Base-by-base conservation (phyloP, 2,329 filamentous ascomycete genomes). In the Fusarium sp. region DNA sequence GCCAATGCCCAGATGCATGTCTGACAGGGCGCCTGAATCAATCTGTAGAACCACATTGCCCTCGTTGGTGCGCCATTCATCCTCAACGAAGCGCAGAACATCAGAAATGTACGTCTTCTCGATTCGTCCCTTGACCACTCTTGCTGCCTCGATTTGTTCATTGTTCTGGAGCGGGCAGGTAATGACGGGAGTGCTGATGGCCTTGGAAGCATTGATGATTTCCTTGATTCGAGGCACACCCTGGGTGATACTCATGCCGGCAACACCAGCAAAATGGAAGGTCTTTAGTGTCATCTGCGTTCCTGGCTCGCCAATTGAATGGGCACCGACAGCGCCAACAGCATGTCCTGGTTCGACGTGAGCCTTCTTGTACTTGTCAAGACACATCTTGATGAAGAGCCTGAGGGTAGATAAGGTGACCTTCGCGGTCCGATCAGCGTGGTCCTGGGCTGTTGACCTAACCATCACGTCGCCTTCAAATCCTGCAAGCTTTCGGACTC, bases 151-250 rank as follows among this genome's bases (percentile, higher is more conserved):
- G 58, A 96, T 90, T 70, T 92, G 89, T 59, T 88, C 84, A 65
- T 91, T 89, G 77, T 94, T 96, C 69, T 94, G 87, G 6, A 98
- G 86, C 6, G 93, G 91, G 76, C 96, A 98, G 7, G 89, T 90
- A 73, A 99, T 97, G 77, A 99, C 92, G 0, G 96, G 96, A 1
- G 96, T 99, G 79, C 93, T 97, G 81, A 99, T 99, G 52, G 86
- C 85, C 79, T 94, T 97, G 9, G 94, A 97, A 7, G 96, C 96
- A 82, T 99, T 99, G 90, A 99, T 99, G 73, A 99, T 99, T 86
- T 99, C 96, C 83, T 99, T 99, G 85, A 99, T 99, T 91, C 96
- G 95, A 2, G 96, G 96, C 7, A 99, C 96, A 93, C 96, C 96
- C 78, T 98, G 94, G 0, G 96, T 99, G 78, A 99, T 97, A 87